Evolutionary conservation across 345 rosid genomes (phyloP).

Genomic region (Gossypium mustelinum): DNA sequence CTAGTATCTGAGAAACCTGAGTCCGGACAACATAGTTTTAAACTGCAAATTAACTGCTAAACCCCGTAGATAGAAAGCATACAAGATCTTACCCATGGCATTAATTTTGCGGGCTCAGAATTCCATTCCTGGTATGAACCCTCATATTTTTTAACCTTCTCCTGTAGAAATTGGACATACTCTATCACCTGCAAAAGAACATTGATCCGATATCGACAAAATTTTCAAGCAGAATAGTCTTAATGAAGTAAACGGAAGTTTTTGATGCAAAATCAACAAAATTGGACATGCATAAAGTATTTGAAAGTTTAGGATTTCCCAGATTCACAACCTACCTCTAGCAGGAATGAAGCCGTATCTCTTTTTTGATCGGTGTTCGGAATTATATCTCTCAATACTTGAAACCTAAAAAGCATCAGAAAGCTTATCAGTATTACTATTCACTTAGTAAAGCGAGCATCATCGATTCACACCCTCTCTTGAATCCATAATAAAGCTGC

Average conservation of each 20-base stretch:
- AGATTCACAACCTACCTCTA: conserved; percentile 57
- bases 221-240: background rate
- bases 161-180: conserved; percentile 79
- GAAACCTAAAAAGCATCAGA: conserved; percentile 58
- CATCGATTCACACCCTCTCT: background rate
- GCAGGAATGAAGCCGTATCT: conserved; percentile 90
- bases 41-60: background rate
- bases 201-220: conserved; percentile 14
- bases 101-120: conserved; percentile 73
- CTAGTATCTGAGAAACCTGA: background rate
- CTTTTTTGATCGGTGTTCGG: conserved; percentile 87
- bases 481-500: background rate
- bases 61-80: background rate
- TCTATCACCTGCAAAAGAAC: conserved; percentile 68
- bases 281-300: background rate
- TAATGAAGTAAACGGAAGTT: background rate
- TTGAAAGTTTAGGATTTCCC: background rate
- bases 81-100: conserved; percentile 67
- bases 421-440: background rate
- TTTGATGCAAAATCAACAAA: no score
- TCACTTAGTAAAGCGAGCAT: background rate
- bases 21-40: background rate
- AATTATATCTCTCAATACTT: conserved; percentile 85
- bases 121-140: conserved; percentile 84
- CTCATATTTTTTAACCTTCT: conserved; percentile 77